A percentile compares a stretch with the other conserved stretches of the same genome.
phyloP scores from a whole-genome alignment of 2,329 filamentous ascomycete species.

The Zopfia rhizophila region DNA sequence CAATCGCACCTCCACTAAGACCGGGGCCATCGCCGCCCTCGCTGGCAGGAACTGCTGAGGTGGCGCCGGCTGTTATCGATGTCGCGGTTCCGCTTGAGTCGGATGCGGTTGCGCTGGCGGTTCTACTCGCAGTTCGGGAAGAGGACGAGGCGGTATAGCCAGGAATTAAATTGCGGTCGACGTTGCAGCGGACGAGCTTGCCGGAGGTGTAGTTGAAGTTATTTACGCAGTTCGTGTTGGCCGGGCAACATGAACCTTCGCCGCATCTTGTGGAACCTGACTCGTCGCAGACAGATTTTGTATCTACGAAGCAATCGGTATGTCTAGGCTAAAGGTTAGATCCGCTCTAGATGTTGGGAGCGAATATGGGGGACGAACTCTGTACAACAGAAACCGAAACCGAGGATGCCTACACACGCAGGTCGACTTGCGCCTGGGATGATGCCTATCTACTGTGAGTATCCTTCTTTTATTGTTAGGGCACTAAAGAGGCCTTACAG shows the following conservation, averaged over 20 bases:
- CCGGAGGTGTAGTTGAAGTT: constrained; percentile 6
- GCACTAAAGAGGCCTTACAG: constrained; percentile 5
- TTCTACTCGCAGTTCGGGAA: background rate
- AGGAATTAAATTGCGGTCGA: constrained; percentile 13
- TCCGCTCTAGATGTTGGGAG: background rate
- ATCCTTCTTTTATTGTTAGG: background rate
- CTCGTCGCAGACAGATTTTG: background rate
- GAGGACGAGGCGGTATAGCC: constrained; percentile 4
- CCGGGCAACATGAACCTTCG: constrained; percentile 5
- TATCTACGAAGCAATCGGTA: constrained; percentile 15
- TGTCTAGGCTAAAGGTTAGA: constrained; percentile 7
- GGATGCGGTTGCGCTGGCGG: background rate
- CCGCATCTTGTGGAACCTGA: constrained; percentile 6
- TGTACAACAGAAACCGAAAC: constrained; percentile 14
- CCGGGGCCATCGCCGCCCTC: background rate
- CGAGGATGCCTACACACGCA: constrained; percentile 9
- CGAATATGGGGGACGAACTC: constrained; percentile 3
- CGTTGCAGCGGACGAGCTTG: constrained; percentile 13
- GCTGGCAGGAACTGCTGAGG: background rate
- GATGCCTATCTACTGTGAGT: constrained; percentile 5
- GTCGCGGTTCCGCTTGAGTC: background rate
- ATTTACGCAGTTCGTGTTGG: constrained; percentile 7
- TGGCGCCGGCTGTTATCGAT: background rate
- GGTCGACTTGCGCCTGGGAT: constrained; percentile 15
- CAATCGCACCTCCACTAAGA: constrained; percentile 7